These are phyloP conservation scores for Peronospora farinosa DNA, from an alignment of 352 stramenopile species.

Conservation along the genomic window DNA sequence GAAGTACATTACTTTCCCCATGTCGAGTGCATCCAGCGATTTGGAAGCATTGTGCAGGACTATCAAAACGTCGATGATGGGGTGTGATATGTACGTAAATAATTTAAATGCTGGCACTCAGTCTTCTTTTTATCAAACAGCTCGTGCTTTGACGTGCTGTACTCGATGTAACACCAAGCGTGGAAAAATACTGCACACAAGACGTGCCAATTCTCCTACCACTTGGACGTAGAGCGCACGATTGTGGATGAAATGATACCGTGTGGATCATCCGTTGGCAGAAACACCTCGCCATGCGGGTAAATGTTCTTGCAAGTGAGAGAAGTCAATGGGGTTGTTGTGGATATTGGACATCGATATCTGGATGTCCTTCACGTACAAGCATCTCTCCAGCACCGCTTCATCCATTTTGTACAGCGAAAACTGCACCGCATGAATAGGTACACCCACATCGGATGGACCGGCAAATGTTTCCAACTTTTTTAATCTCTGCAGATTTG, in stretches of 20 bases:
- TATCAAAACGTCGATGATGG: constrained; percentile 46
- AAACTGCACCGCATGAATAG: constrained; percentile 73
- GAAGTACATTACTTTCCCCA: constrained; percentile 72
- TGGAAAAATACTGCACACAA: too few relatives aligned
- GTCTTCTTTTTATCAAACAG: neutral
- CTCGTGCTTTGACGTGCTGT: too few relatives aligned
- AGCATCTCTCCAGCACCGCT: constrained; percentile 74
- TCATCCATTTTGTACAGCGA: constrained; percentile 86
- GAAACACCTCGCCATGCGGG: constrained; percentile 84
- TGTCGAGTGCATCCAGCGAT: constrained; percentile 72
- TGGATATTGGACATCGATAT: constrained; percentile 87
- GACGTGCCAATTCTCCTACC: too few relatives aligned
- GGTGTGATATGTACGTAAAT: constrained; percentile 4
- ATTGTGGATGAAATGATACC: constrained; percentile 85
- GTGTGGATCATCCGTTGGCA: constrained; percentile 80
- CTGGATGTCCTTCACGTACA: constrained; percentile 65
- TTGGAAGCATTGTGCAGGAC: constrained; percentile 70
- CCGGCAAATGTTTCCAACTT: constrained; percentile 62
- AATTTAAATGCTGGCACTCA: neutral
- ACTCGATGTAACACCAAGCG: too few relatives aligned
- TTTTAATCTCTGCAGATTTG: constrained; percentile 52
- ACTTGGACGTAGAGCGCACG: too few relatives aligned
- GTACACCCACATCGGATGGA: constrained; percentile 66
- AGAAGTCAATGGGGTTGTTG: constrained; percentile 83
- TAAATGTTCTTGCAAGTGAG: constrained; percentile 83